Evolutionary conservation across 345 rosid genomes (phyloP).

Genomic region (Cardamine chenopodiifolia): DNA sequence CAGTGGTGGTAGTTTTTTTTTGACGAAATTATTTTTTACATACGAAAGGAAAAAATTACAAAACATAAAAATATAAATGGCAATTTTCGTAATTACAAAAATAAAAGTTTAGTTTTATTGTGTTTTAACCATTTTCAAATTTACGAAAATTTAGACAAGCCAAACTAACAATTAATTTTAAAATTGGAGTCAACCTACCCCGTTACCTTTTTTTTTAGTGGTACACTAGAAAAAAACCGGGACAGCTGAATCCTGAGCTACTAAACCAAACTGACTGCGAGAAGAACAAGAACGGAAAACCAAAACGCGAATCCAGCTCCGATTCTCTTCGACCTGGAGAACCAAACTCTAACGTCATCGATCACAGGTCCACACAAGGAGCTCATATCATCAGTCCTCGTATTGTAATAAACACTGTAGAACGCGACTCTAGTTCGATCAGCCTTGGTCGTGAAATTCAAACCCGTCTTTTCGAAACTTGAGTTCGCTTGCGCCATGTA

Average conservation of each 20-base stretch:
- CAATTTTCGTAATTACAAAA: too few relatives aligned
- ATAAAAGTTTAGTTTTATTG: too few relatives aligned
- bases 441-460: constrained; percentile 90
- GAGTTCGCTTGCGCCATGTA: constrained; percentile 78
- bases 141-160: too few relatives aligned
- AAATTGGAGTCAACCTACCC: too few relatives aligned
- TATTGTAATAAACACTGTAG: constrained; percentile 89
- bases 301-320: constrained; percentile 45
- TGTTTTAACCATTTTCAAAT: too few relatives aligned
- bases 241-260: not conserved
- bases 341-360: constrained; percentile 89
- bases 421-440: constrained; percentile 88
- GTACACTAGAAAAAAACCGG: constrained; percentile 9
- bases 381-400: constrained; percentile 94
- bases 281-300: constrained; percentile 42
- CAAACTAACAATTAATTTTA: too few relatives aligned
- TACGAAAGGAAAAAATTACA: too few relatives aligned
- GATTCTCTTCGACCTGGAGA: constrained; percentile 50
- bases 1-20: too few relatives aligned
- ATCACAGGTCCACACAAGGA: constrained; percentile 96
- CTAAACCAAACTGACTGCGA: constrained; percentile 47
- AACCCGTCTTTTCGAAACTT: constrained; percentile 54
- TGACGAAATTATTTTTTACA: too few relatives aligned
- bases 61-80: too few relatives aligned
- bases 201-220: too few relatives aligned